Evolutionary conservation across 441 rosid species (phyloP).

Genomic region (Pelargonium cotyledonis): DNA sequence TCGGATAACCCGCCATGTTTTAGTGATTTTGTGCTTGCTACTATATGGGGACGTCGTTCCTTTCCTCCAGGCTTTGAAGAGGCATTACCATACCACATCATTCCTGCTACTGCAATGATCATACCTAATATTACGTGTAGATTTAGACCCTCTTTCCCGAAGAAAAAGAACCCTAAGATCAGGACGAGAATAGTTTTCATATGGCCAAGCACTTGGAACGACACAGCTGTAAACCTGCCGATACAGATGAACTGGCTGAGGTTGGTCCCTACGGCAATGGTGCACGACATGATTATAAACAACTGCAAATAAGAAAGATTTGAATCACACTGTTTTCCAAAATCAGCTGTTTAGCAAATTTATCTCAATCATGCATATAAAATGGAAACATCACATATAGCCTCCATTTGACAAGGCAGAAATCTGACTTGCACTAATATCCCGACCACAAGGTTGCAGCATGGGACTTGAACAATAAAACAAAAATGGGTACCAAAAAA

Average conservation of each 20-base stretch:
- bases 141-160: slow-evolving; percentile 17
- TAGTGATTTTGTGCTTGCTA: not conserved
- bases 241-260: slow-evolving; percentile 20
- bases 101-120: slow-evolving; percentile 13
- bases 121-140: slow-evolving; percentile 13
- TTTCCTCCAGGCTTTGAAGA: slow-evolving; percentile 16
- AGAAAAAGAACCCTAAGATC: slow-evolving; percentile 14
- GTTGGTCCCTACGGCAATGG: slow-evolving; percentile 17
- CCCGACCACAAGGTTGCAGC: too few relatives aligned
- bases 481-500: too few relatives aligned
- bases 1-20: slow-evolving; percentile 8
- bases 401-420: too few relatives aligned
- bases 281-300: slow-evolving; percentile 13
- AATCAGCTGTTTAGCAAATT: not conserved
- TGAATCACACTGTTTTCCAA: not conserved
- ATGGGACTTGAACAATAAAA: too few relatives aligned
- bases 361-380: too few relatives aligned
- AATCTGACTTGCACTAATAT: too few relatives aligned
- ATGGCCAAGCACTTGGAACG: slow-evolving; percentile 12
- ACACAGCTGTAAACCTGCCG: slow-evolving; percentile 11
- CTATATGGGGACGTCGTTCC: slow-evolving; percentile 3
- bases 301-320: slow-evolving; percentile 5
- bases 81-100: slow-evolving; percentile 17
- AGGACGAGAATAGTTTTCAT: slow-evolving; percentile 17
- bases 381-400: too few relatives aligned